Conservation (phyloP, 768 basidiomycete species). For the Postia placenta region DNA sequence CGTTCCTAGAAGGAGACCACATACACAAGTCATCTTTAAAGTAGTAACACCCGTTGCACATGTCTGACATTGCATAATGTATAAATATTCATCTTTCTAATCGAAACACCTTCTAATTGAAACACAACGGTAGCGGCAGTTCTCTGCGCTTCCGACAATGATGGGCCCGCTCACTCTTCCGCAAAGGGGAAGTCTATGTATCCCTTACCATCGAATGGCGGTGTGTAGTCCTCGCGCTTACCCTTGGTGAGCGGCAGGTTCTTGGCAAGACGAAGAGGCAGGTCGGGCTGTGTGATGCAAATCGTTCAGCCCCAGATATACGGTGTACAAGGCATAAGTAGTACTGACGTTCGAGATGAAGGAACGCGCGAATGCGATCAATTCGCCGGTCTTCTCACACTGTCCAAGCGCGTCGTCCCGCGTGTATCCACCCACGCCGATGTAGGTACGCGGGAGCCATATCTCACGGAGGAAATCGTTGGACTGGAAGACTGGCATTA, state of each 20-base stretch:
- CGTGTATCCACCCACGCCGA: slow-evolving; percentile 18
- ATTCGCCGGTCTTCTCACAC: slow-evolving; percentile 15
- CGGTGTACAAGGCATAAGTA: slow-evolving; percentile 2
- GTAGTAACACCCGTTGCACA: no score
- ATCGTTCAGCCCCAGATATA: no score
- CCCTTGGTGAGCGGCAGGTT: slow-evolving; percentile 26
- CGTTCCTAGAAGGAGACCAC: no score
- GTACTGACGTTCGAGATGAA: slow-evolving; percentile 20
- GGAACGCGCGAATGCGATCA: slow-evolving; percentile 22
- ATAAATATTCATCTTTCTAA: no score
- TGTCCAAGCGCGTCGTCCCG: slow-evolving; percentile 15
- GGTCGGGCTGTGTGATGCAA: slow-evolving; percentile 32
- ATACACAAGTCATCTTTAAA: no score
- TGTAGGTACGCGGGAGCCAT: slow-evolving; percentile 16
- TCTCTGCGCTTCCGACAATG: no score
- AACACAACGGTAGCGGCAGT: no score
- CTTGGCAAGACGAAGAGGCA: slow-evolving; percentile 30
- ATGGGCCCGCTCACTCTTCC: no score
- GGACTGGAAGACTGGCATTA: no score
- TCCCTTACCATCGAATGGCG: not conserved
- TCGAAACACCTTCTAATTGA: no score
- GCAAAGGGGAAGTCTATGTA: slow-evolving; percentile 12
- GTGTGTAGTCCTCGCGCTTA: not conserved
- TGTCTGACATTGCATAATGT: no score
- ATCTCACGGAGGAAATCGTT: slow-evolving; percentile 19